phyloP scores from a whole-genome alignment of 306 rosid genomes.

The Casuarina equisetifolia region DNA sequence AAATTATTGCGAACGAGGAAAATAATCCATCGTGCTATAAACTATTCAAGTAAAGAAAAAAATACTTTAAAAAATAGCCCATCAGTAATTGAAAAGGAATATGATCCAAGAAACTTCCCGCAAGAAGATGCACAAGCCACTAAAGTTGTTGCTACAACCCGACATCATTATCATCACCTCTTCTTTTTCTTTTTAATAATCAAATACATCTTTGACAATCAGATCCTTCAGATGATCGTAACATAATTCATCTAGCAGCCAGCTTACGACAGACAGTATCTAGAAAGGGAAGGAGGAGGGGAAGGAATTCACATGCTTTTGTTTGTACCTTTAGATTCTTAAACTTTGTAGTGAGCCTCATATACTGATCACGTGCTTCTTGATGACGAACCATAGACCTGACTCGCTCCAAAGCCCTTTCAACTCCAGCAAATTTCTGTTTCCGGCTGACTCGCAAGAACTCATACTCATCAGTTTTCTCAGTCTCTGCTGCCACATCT shows the following conservation, averaged over 20 bases:
- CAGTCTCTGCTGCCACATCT: constrained; percentile 27
- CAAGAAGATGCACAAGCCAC: not conserved
- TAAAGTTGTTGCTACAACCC: constrained; percentile 1
- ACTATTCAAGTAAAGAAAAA: not conserved
- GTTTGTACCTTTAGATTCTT: constrained; percentile 44
- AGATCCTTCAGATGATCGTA: not conserved
- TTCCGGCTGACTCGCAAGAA: constrained; percentile 61
- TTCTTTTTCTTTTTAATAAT: not conserved
- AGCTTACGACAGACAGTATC: not conserved
- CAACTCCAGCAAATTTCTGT: constrained; percentile 61
- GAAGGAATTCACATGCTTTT: no score
- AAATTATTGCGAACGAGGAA: not conserved
- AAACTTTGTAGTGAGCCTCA: constrained; percentile 54
- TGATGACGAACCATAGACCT: constrained; percentile 59
- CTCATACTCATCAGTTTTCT: constrained; percentile 61
- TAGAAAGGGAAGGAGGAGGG: not conserved
- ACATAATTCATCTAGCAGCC: not conserved
- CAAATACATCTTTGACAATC: not conserved
- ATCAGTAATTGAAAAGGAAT: not conserved
- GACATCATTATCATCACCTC: not conserved
- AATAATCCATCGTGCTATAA: not conserved
- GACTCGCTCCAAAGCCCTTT: constrained; percentile 68
- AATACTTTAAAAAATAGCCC: not conserved
- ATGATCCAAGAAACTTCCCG: not conserved
- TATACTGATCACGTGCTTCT: constrained; percentile 68